These are phyloP conservation scores for Phytopythium mirpurense DNA, from an alignment of 352 stramenopile genomes.

Conservation along the genomic window DNA sequence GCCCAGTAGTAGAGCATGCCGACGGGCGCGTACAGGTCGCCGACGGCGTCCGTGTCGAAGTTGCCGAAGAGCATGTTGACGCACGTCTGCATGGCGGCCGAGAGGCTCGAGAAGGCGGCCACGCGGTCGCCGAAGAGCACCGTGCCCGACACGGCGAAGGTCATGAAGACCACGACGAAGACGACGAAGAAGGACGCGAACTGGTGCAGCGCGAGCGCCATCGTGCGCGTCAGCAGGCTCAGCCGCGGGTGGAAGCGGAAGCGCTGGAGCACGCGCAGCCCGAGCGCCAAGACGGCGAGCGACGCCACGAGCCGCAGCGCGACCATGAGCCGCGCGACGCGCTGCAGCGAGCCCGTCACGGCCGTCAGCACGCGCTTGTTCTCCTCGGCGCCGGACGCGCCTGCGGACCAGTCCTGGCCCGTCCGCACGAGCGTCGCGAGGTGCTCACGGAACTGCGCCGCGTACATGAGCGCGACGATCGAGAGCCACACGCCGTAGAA, in stretches of 20 bases:
- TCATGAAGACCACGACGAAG: conserved; percentile 42
- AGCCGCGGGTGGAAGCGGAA: conserved; percentile 41
- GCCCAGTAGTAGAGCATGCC: conserved; percentile 52
- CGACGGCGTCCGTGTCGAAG: conserved; percentile 40
- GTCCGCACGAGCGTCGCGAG: conserved; percentile 26
- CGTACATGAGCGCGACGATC: conserved; percentile 28
- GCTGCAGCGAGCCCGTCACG: conserved; percentile 24
- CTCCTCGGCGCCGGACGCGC: conserved; percentile 8
- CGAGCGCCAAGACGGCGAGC: conserved; percentile 20
- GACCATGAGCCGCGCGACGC: conserved; percentile 17
- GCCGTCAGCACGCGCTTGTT: conserved; percentile 12
- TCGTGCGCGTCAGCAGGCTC: conserved; percentile 38
- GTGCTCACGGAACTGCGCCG: conserved; percentile 30
- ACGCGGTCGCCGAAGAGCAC: conserved; percentile 48
- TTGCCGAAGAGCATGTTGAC: conserved; percentile 56
- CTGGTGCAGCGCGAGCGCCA: conserved; percentile 28
- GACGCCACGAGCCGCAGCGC: conserved; percentile 23
- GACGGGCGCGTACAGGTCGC: conserved; percentile 23
- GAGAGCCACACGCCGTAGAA: conserved; percentile 36
- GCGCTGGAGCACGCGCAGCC: conserved; percentile 25
- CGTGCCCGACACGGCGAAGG: conserved; percentile 32
- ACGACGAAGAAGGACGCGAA: conserved; percentile 46
- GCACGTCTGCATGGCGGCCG: conserved; percentile 28
- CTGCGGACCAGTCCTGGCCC: conserved; percentile 27
- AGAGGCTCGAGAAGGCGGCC: conserved; percentile 28